phyloP scores from a whole-genome alignment of 1,284 basidiomycete genomes.

The Lignosus rhinocerotis region DNA sequence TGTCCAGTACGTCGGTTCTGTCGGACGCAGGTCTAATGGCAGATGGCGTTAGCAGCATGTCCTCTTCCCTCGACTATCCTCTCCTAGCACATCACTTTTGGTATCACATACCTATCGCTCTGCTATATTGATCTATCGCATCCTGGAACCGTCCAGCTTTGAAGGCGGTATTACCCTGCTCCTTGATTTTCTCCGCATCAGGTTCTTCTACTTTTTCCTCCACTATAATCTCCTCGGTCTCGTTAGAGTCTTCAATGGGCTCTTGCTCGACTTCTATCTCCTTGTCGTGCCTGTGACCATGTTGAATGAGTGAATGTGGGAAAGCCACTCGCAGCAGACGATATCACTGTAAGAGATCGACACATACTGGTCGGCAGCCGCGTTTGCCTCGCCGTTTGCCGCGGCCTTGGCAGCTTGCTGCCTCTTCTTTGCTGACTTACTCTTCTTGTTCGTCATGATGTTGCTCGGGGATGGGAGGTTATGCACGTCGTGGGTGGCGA shows the following conservation, averaged over 20 bases:
- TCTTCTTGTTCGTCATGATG: constrained; percentile 34
- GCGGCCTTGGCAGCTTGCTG: constrained; percentile 22
- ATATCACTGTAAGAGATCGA: constrained; percentile 8
- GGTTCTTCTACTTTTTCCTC: constrained; percentile 15
- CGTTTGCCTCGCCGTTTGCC: constrained; percentile 19
- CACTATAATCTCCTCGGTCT: constrained; percentile 10
- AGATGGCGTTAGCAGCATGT: neutral
- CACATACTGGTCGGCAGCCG: constrained; percentile 11
- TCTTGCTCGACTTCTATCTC: constrained; percentile 20
- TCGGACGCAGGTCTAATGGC: constrained; percentile 49
- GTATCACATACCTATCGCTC: constrained; percentile 57
- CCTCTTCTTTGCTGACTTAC: constrained; percentile 33
- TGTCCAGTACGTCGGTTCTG: constrained; percentile 76
- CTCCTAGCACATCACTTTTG: neutral
- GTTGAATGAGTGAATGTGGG: neutral
- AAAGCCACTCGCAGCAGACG: constrained; percentile 5
- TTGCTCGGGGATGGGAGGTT: neutral
- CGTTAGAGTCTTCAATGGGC: constrained; percentile 12
- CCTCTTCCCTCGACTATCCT: neutral
- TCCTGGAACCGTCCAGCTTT: constrained; percentile 65
- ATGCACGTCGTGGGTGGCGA: neutral
- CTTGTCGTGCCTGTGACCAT: constrained; percentile 22
- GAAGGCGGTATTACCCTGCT: constrained; percentile 75
- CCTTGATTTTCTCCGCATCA: constrained; percentile 66
- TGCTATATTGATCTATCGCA: constrained; percentile 76